Evolutionary conservation across 164 flowering plant species (phyloP).

Genomic region (Vitis riparia): DNA sequence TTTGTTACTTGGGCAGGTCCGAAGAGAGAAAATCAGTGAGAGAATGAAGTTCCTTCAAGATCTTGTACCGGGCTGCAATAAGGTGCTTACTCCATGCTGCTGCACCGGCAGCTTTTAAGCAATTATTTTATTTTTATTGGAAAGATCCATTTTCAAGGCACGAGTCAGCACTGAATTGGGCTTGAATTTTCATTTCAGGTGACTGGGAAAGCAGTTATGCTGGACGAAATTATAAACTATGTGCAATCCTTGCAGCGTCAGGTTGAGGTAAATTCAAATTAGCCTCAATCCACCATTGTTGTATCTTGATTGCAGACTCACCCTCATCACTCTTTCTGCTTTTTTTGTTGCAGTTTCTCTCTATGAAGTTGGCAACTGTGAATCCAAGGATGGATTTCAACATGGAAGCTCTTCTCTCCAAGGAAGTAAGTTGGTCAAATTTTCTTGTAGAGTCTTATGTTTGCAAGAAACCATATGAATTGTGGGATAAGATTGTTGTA

Average conservation of each 20-base stretch:
- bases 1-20: slow-evolving; percentile 43
- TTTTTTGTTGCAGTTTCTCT: slow-evolving; percentile 56
- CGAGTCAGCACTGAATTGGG: slow-evolving; percentile 2
- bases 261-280: slow-evolving; percentile 68
- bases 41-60: slow-evolving; percentile 95
- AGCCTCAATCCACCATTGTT: neutral
- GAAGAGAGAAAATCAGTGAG: slow-evolving; percentile 94
- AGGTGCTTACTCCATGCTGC: slow-evolving; percentile 40
- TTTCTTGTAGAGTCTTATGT: neutral
- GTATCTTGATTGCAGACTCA: neutral
- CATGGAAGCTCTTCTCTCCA: slow-evolving; percentile 53
- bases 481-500: neutral
- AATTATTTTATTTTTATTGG: neutral
- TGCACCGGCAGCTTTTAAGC: neutral
- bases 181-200: slow-evolving; percentile 44
- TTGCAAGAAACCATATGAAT: neutral
- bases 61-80: slow-evolving; percentile 96
- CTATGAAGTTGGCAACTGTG: slow-evolving; percentile 79
- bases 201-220: slow-evolving; percentile 96
- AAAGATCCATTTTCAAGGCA: neutral
- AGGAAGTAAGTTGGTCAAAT: slow-evolving; percentile 50
- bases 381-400: slow-evolving; percentile 64
- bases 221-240: slow-evolving; percentile 93
- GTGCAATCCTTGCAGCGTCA: slow-evolving; percentile 94
- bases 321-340: neutral